Base-by-base conservation (phyloP, 2,329 filamentous ascomycete genomes). In the Pseudonectria buxi region DNA sequence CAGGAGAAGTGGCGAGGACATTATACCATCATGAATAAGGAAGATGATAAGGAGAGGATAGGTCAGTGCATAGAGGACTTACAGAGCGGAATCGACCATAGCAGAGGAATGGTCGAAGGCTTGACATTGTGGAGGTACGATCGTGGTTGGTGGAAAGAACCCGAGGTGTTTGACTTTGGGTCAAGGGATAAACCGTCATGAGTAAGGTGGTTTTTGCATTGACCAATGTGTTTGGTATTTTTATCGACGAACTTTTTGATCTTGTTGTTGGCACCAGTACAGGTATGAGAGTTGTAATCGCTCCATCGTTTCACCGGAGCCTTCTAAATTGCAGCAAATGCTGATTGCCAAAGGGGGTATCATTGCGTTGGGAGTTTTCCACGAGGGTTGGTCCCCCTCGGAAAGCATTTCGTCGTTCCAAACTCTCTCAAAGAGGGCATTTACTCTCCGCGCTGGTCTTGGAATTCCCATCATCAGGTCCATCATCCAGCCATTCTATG, bases 11-110 rank as follows among this genome's bases (percentile, higher is more conserved):
- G 44, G 44, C 30, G 28, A n/a, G 44, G 44, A 1, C 44, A 47
- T 4, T 47, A 47, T 10, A 47, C 44, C 0, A 9, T 47, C 6
- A 47, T 47, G 44, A 47, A 47, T 13, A 47, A 47, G 22, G 41
- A 47, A 25, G 30, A 40, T 27, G 30, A 47, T n/a, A 33, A 38
- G n/a, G 32, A 35, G 13, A 46, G 32, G 28, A 28, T 45, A 10
- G 14, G 13, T 1, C 32, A 36, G 15, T 47, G 44, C 11, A 1
- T 47, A 9, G 14, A 13, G 0, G 36, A 30, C 11, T 15, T 47
- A 2, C 33, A 30, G 16, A 28, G 37, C 10, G 28, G 32, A 0
- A 35, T 37, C 14, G 16, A 25, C 13, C 28, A 36, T 7, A 42
- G 36, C 5, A 30, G 10, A 3, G 44, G 44, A 4, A 32, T 15